Conservation (phyloP, 768 basidiomycete species). For the Naganishia friedmannii region DNA sequence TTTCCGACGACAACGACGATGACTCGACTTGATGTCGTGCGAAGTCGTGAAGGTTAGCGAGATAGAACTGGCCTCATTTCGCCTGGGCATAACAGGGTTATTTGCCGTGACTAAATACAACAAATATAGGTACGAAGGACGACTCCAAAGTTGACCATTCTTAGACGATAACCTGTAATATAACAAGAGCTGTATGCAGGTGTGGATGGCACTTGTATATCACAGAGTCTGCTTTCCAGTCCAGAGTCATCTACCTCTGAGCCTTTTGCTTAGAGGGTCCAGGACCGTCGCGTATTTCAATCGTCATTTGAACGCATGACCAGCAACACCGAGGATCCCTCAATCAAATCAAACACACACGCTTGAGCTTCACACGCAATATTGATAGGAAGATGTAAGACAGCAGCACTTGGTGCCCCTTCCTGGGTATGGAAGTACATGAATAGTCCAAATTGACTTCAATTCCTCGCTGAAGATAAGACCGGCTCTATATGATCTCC, state of each 20-base stretch:
- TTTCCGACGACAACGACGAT: neutral
- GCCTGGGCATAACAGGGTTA: neutral
- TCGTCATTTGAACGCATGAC: too few relatives aligned
- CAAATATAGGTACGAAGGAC: neutral
- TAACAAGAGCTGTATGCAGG: too few relatives aligned
- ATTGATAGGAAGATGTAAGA: neutral
- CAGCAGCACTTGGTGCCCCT: neutral
- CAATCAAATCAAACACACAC: too few relatives aligned
- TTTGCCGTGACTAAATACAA: neutral
- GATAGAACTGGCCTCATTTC: neutral
- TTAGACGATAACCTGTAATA: neutral
- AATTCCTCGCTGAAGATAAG: neutral
- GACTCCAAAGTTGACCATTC: neutral
- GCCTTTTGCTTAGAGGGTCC: too few relatives aligned
- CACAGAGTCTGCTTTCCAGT: too few relatives aligned
- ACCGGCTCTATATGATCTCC: neutral
- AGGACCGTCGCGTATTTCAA: too few relatives aligned
- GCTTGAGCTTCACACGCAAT: neutral
- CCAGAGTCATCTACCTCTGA: too few relatives aligned
- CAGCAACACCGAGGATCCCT: too few relatives aligned
- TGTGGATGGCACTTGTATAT: too few relatives aligned
- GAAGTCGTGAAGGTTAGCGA: too few relatives aligned
- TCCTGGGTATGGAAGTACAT: neutral
- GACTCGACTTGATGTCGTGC: neutral
- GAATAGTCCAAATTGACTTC: neutral